Base-by-base conservation (phyloP, 2,329 filamentous ascomycete genomes). In the Cordyceps cateniannulata region DNA sequence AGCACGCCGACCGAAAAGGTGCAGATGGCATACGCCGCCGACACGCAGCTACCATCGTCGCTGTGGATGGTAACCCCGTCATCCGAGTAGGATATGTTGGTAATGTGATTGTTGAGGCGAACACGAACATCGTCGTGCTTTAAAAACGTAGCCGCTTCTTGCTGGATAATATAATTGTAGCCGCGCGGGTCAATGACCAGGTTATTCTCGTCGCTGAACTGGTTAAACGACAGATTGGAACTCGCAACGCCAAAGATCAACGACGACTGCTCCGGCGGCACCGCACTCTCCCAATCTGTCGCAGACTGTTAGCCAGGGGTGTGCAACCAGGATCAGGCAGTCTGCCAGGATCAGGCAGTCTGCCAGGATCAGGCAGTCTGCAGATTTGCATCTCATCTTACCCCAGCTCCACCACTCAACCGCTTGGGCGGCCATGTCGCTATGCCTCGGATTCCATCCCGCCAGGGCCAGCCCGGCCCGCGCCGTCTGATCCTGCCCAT, bases 1-100 rank as follows among this genome's bases (percentile, higher is more conserved):
- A 90, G 74, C 0, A 90, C 86, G 1, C 87, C 87, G 0, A 90
- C 71, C 0, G 85, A 87, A 69, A 90, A 89, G 0, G 86, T 90
- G 66, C 79, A 81, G 63, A 90, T 81, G 1, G 85, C 86, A 64
- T 86, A 85, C 7, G 81, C 79, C 1, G 85, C 85, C 50, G 77
- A 70, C 22, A 87, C 73, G 64, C 85, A 87, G 59, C 71, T 78
- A 2, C 82, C 84, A 60, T 85, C 79, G 2, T 77, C 70, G 27
- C 77, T 81, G 53, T 75, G 70, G 12, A 88, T 72, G 1, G 74
- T 82, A 1, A 88, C 84, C 3, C 80, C 79, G 1, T 77, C 65
- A 3, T 77, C 67, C 0, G 75, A 76, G 67, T 87, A 85, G 5
- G 74, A 71, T 35, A 89, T 77, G 2, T 78, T 73, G 0, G 78